A percentile compares a stretch with the other conserved stretches of the same genome.
phyloP scores from a whole-genome alignment of 2,329 filamentous ascomycete species.

The Sporothrix globosa region DNA sequence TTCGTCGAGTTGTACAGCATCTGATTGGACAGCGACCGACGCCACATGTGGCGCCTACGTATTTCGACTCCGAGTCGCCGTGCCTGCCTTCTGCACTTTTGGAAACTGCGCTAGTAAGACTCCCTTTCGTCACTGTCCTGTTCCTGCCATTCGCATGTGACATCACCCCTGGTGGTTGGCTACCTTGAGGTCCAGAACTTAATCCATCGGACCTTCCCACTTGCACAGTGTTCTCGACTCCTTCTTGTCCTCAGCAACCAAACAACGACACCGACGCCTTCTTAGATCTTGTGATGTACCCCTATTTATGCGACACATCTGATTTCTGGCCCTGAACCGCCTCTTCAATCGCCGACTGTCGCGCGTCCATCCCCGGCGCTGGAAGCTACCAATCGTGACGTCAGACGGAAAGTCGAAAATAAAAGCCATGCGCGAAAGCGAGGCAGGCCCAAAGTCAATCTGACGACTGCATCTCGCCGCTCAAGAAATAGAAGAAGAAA shows the following conservation, averaged over 20 bases:
- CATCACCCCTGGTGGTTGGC: slow-evolving; percentile 19
- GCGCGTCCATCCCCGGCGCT: slow-evolving; percentile 15
- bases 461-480: neutral
- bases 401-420: neutral
- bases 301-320: neutral
- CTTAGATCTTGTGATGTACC: neutral
- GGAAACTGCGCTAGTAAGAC: slow-evolving; percentile 1
- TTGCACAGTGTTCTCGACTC: neutral
- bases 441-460: neutral
- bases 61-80: neutral
- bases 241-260: neutral
- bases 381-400: neutral
- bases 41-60: slow-evolving; percentile 23
- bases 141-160: slow-evolving; percentile 21
- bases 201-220: slow-evolving; percentile 4
- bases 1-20: neutral
- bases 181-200: neutral
- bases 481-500: neutral
- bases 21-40: slow-evolving; percentile 2
- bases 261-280: neutral
- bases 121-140: neutral
- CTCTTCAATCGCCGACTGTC: neutral
- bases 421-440: neutral
- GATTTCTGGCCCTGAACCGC: neutral
- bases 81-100: neutral